Evolutionary conservation across 192 early-diverging fungal species (phyloP).

Genomic region (Rhizophagus prolifer): DNA sequence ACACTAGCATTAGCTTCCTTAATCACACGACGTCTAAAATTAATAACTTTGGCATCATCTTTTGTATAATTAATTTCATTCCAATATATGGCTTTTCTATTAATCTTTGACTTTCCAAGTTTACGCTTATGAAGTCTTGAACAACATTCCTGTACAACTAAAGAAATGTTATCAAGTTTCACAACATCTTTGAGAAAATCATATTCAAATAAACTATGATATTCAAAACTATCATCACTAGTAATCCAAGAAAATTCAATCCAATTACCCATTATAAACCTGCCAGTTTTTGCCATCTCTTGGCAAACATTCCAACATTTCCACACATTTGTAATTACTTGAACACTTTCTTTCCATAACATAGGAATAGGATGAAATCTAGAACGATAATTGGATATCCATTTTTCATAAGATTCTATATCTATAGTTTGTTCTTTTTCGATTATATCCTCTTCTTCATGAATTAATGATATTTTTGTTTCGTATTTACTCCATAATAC

Average conservation of each 20-base stretch:
- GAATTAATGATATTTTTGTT: neutral
- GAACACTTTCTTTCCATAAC: neutral
- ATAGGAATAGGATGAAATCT: slow-evolving; percentile 23
- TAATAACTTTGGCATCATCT: slow-evolving; percentile 8
- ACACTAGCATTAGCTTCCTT: neutral
- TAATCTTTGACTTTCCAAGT: neutral
- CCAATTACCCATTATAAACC: neutral
- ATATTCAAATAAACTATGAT: neutral
- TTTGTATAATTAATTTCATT: neutral
- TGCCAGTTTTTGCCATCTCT: neutral
- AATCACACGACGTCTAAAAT: slow-evolving; percentile 6
- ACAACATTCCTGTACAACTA: neutral
- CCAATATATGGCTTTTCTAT: neutral
- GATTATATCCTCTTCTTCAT: neutral
- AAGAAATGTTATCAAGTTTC: neutral
- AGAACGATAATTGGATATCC: slow-evolving; percentile 18
- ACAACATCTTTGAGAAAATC: neutral
- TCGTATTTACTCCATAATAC: slow-evolving; percentile 20
- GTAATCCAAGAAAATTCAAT: neutral
- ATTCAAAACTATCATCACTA: neutral
- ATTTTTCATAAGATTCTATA: slow-evolving; percentile 1
- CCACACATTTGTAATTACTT: slow-evolving; percentile 3
- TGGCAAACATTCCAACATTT: slow-evolving; percentile 19
- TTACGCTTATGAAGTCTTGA: neutral
- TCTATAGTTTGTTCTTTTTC: neutral